These are phyloP conservation scores for Penicillium cosmopolitanum DNA, from an alignment of 495 filamentous ascomycete genomes.

Conservation along the genomic window DNA sequence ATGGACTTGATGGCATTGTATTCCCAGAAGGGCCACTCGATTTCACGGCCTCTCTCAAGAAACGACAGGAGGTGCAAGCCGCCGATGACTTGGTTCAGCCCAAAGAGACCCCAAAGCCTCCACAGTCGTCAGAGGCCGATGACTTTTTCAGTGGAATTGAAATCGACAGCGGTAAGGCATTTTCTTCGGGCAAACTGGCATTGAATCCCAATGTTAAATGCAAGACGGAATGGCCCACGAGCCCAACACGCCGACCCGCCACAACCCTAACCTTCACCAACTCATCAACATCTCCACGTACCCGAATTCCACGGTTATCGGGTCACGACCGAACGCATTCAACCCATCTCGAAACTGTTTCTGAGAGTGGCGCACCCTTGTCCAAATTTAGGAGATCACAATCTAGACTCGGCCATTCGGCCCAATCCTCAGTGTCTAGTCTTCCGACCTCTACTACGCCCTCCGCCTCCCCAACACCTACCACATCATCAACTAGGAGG, in stretches of 20 bases:
- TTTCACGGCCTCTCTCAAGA: conserved; percentile 74
- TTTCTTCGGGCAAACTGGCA: conserved; percentile 76
- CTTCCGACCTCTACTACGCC: conserved; percentile 59
- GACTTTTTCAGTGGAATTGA: conserved; percentile 90
- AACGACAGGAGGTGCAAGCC: conserved; percentile 60
- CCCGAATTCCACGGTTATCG: conserved; percentile 66
- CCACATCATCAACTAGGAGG: conserved; percentile 59
- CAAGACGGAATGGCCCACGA: conserved; percentile 67
- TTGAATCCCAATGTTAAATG: conserved; percentile 94
- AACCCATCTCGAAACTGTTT: conserved; percentile 84
- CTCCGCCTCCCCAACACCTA: conserved; percentile 52
- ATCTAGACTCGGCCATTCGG: conserved; percentile 67
- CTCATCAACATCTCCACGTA: conserved; percentile 49
- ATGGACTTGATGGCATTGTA: conserved; percentile 79
- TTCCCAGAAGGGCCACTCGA: conserved; percentile 82
- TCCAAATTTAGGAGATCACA: conserved; percentile 60
- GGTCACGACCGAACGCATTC: conserved; percentile 68
- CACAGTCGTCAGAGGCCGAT: conserved; percentile 58
- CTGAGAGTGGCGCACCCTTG: conserved; percentile 81
- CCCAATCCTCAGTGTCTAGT: conserved; percentile 67
- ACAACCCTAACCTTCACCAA: conserved; percentile 92
- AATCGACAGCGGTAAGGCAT: conserved; percentile 78
- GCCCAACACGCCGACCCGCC: conserved; percentile 71
- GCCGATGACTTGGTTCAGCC: conserved; percentile 38
- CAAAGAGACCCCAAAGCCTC: conserved; percentile 34